Evolutionary conservation across 2,329 filamentous ascomycete genomes (phyloP).

Genomic region (Cercospora nicotianae): DNA sequence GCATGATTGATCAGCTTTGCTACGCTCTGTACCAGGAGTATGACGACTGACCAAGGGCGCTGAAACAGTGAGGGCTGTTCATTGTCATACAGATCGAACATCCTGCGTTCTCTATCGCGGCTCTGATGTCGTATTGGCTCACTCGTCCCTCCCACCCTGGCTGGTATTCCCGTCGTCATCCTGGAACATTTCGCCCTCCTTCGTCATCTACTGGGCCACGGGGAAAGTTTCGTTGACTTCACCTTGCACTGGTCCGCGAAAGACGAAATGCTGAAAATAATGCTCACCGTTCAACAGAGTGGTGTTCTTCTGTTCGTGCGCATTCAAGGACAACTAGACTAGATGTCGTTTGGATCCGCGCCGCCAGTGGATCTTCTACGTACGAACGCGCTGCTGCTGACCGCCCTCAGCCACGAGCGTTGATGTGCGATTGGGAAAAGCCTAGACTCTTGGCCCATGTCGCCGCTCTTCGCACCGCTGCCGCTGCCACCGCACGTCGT

Average conservation of each 20-base stretch:
- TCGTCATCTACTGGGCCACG: slow-evolving; percentile 5
- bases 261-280: not conserved
- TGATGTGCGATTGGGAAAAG: not conserved
- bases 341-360: not conserved
- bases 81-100: not conserved
- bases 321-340: not conserved
- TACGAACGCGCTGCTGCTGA: not conserved
- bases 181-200: not conserved
- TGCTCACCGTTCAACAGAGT: not conserved
- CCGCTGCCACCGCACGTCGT: not conserved
- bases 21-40: not conserved
- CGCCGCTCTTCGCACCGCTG: not conserved
- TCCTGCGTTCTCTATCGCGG: not conserved
- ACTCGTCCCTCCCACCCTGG: not conserved
- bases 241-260: not conserved
- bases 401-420: not conserved
- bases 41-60: not conserved
- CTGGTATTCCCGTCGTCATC: not conserved
- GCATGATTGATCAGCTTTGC: not conserved
- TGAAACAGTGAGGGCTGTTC: not conserved
- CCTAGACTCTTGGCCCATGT: not conserved
- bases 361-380: not conserved
- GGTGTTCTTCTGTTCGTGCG: not conserved
- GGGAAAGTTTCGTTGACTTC: slow-evolving; percentile 4
- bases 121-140: not conserved